phyloP scores from a whole-genome alignment of 164 flowering plant genomes.

The Macadamia tetraphylla region DNA sequence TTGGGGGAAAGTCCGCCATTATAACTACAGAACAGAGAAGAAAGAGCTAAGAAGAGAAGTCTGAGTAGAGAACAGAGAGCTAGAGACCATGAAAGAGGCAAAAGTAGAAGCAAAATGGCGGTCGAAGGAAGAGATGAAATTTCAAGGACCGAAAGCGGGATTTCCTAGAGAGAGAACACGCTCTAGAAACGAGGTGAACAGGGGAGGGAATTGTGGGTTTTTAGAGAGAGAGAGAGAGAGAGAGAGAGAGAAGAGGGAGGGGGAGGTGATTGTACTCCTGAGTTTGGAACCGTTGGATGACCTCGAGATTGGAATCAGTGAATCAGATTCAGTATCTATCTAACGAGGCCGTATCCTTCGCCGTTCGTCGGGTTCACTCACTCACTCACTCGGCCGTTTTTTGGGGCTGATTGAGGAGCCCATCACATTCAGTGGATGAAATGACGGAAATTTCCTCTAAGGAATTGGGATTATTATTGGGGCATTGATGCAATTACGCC shows the following conservation, averaged over 20 bases:
- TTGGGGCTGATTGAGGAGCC: no score
- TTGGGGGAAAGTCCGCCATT: not conserved
- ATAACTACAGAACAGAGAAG: not conserved
- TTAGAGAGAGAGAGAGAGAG: not conserved
- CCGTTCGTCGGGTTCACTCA: no score
- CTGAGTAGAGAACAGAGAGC: not conserved
- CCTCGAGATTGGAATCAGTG: no score
- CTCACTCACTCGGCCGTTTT: no score
- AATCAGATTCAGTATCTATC: no score
- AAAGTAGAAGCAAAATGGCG: constrained; percentile 4
- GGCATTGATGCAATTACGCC: no score
- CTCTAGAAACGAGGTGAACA: constrained; percentile 5
- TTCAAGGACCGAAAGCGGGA: constrained; percentile 6
- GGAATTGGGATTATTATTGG: no score
- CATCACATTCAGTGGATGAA: no score
- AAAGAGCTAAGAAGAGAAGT: not conserved
- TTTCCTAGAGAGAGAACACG: constrained; percentile 1
- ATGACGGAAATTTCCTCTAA: no score
- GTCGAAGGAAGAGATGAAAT: not conserved
- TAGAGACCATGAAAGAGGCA: not conserved
- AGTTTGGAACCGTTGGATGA: no score
- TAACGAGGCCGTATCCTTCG: no score
- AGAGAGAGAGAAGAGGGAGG: not conserved
- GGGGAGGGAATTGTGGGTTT: constrained; percentile 4
- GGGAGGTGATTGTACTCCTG: no score